Conservation (phyloP, 352 stramenopile genomes). For the Pythium sp. region DNA sequence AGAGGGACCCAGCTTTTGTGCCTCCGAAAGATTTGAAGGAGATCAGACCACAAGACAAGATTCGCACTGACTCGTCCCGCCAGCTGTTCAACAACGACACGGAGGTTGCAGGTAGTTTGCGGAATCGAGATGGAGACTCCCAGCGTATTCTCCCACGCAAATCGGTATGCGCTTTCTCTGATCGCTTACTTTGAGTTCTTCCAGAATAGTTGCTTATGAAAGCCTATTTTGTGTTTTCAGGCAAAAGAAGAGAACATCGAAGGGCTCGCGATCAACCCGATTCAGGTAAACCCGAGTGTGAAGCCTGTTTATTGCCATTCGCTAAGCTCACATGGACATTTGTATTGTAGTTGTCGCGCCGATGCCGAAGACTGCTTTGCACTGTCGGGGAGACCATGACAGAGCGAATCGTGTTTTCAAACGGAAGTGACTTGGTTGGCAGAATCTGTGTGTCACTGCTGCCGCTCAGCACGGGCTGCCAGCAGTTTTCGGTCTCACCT, state of each 20-base stretch:
- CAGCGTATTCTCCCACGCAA: constrained; percentile 5
- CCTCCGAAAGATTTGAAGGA: not conserved
- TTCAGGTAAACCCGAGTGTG: constrained; percentile 11
- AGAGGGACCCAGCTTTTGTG: not conserved
- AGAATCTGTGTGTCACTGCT: constrained; percentile 77
- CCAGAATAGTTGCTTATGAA: not conserved
- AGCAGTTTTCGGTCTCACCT: constrained; percentile 78
- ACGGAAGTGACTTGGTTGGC: constrained; percentile 48
- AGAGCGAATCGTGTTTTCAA: constrained; percentile 76
- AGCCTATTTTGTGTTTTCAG: not conserved
- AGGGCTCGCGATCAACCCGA: constrained; percentile 14
- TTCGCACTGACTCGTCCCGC: not conserved
- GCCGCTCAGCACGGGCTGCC: constrained; percentile 78
- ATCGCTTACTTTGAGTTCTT: not conserved
- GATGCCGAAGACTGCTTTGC: constrained; percentile 70
- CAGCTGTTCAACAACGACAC: not conserved
- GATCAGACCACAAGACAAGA: not conserved
- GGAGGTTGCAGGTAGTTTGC: not conserved
- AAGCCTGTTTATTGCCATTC: not conserved
- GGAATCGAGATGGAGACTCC: not conserved
- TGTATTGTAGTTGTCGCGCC: constrained; percentile 39
- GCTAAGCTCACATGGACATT: not conserved
- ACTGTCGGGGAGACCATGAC: constrained; percentile 67
- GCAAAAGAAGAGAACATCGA: constrained; percentile 9
- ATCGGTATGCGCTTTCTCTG: not conserved